Conservation (phyloP, 2,329 filamentous ascomycete genomes). For the Mycogone perniciosa region DNA sequence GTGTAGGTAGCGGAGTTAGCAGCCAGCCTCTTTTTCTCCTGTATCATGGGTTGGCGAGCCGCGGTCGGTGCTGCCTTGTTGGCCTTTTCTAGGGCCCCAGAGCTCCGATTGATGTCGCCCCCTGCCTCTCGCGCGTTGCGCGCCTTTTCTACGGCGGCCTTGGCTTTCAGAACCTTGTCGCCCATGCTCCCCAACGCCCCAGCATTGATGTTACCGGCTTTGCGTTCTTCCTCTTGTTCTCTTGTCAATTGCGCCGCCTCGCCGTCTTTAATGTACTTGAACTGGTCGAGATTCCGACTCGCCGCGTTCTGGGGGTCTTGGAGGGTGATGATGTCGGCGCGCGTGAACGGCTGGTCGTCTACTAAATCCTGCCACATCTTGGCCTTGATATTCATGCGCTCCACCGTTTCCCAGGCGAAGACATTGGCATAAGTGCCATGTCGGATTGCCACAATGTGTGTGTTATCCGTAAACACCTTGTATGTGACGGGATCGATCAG, state of each 20-base stretch:
- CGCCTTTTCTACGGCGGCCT: slow-evolving; percentile 87
- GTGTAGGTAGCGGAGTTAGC: slow-evolving; percentile 89
- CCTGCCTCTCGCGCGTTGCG: slow-evolving; percentile 64
- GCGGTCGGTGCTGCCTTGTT: slow-evolving; percentile 9
- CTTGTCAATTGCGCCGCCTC: slow-evolving; percentile 60
- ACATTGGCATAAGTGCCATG: slow-evolving; percentile 84
- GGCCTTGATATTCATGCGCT: slow-evolving; percentile 90
- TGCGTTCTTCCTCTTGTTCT: slow-evolving; percentile 62
- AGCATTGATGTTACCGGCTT: slow-evolving; percentile 66
- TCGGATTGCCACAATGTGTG: slow-evolving; percentile 84
- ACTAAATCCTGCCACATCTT: slow-evolving; percentile 94
- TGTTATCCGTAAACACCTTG: slow-evolving; percentile 97
- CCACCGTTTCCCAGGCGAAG: slow-evolving; percentile 92
- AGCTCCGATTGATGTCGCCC: slow-evolving; percentile 49
- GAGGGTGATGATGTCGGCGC: slow-evolving; percentile 90
- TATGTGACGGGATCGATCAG: slow-evolving; percentile 95
- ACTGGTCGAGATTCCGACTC: slow-evolving; percentile 74
- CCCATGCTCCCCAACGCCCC: slow-evolving; percentile 70
- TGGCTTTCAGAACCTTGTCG: slow-evolving; percentile 82
- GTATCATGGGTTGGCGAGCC: slow-evolving; percentile 35
- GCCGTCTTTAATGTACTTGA: slow-evolving; percentile 85
- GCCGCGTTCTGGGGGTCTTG: slow-evolving; percentile 92
- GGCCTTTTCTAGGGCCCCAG: slow-evolving; percentile 35
- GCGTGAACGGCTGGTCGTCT: slow-evolving; percentile 76
- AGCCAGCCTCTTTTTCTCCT: slow-evolving; percentile 51